Evolutionary conservation across 352 stramenopile genomes (phyloP), one percentile per base, ranked within the genome.

Genomic region (Elongisporangium prolatum): DNA sequence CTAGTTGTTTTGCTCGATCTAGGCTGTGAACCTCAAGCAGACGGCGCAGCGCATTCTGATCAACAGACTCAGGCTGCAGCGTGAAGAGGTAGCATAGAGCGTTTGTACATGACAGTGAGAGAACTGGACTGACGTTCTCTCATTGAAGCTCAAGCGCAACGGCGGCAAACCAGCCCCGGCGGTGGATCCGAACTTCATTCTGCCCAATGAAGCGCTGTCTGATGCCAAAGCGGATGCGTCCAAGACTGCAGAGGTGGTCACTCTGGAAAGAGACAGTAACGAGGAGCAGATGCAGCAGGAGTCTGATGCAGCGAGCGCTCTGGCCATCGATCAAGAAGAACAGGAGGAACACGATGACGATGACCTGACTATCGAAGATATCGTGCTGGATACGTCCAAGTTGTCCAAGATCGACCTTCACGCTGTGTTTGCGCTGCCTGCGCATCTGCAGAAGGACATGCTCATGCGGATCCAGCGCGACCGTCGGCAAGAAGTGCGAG

Each of bases 41-140:
- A 96, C 96, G 1, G 97, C 96, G 8, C 95, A 98, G 62, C 87
- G 91, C 28, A 89, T 99, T 40, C 70, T 99, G 61, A 77, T 99
- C 11, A 98, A 98, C 54, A 72, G 93, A 28, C 60, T 94, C 13
- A 87, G 83, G 38, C 56, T 93, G 37, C 70, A 79, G 6, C 65
- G 67, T n/a, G 71, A 86, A 60, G 69, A 80, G 68, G 75, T 86
- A 14, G 25, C 3, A 49, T 48, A 24, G 10, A 16, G 16, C 6
- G 18, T 18, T 21, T n/a, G n/a, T n/a, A n/a, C n/a, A n/a, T n/a
- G n/a, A n/a, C n/a, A n/a, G 21, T 16, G 17, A 47, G 21, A 6
- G 9, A n/a, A 37, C n/a, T 38, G 1, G 8, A 47, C 4, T 60
- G n/a, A 18, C 13, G 13, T 28, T 14, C 2, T 51, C n/a, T 59